Evolutionary conservation across 1,139 yeast genomes (phyloP), one percentile per base, ranked within the genome.

Genomic region (Nematodospora anomalae): DNA sequence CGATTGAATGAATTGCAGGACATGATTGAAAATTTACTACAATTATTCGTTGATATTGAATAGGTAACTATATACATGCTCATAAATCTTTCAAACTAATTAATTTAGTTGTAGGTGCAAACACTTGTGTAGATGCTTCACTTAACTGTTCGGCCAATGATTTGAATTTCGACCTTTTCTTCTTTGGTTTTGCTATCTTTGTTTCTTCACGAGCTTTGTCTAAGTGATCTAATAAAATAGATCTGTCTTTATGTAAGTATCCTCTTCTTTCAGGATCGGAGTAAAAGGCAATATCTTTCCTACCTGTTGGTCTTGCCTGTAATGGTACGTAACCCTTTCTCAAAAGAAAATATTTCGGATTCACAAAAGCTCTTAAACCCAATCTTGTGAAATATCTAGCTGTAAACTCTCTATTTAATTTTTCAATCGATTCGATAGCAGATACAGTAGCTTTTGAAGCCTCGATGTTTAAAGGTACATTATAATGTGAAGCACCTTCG

Each of bases 281-380:
- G 63, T 92, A 92, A 61, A 72, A 88, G 44, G 77, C 79, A 43
- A 92, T 81, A 53, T 84, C 89, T 64, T 87, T 83, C 62, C 87
- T 79, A 49, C 78, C 81, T 6, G 83, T 83, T 16, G 98, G 98
- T 60, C 90, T 78, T 3, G 97, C 94, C 36, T 79, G 81, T 46
- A 88, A 62, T 20, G 97, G 97, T 16, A 90, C 64, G 46, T 89
- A 79, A 14, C 94, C 96, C 53, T 78, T 81, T 49, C 75, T 82
- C 44, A 72, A 62, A 36, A 84, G 59, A 50, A 80, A 83, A 57
- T 80, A 72, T 35, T 79, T 76, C 9, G 98, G 97, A 35, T 83
- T 64, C 32, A 88, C 68, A 53, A 88, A 90, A 3, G 88, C 92
- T 49, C 79, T 71, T 49, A 86, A 74, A 3, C 89, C 81, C 33